phyloP scores from a whole-genome alignment of 305 asterid genomes.

The Rubia peregrina region DNA sequence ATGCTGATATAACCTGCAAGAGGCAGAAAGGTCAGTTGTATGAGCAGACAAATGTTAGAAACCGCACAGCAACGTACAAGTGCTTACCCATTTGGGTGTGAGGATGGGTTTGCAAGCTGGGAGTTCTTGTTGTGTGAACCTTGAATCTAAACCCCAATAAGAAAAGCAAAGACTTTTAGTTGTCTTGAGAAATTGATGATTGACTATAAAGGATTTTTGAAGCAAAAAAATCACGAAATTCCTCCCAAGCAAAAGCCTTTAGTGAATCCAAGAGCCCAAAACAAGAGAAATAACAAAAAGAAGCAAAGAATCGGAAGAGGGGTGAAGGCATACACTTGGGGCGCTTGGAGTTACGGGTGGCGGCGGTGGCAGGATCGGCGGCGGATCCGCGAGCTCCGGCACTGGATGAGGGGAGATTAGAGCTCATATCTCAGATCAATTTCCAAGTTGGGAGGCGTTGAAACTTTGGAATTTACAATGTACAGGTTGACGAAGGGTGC shows the following conservation, averaged over 20 bases:
- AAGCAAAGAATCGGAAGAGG: background rate
- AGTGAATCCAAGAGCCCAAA: background rate
- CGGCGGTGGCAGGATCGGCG: slow-evolving; percentile 46
- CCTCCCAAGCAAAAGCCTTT: too few species aligned
- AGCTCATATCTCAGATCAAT: slow-evolving; percentile 13
- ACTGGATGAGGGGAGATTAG: slow-evolving; percentile 56
- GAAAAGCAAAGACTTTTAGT: background rate
- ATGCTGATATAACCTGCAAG: slow-evolving; percentile 74
- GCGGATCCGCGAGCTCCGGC: slow-evolving; percentile 70
- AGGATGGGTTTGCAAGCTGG: slow-evolving; percentile 97
- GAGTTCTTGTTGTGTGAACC: slow-evolving; percentile 92
- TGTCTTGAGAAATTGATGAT: background rate
- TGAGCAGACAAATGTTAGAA: background rate
- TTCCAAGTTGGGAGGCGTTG: background rate
- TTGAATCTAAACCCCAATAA: slow-evolving; percentile 52
- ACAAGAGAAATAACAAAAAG: background rate
- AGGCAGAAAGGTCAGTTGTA: slow-evolving; percentile 1
- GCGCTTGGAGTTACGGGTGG: slow-evolving; percentile 79
- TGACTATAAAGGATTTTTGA: background rate
- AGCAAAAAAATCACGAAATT: too few species aligned
- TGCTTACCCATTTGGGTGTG: slow-evolving; percentile 86
- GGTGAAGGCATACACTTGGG: slow-evolving; percentile 56
- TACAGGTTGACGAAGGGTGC: background rate
- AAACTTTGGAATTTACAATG: slow-evolving; percentile 4
- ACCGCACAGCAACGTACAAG: background rate